Base-by-base conservation (phyloP, 192 early-diverging fungal genomes). In the Coemansia sp. region DNA sequence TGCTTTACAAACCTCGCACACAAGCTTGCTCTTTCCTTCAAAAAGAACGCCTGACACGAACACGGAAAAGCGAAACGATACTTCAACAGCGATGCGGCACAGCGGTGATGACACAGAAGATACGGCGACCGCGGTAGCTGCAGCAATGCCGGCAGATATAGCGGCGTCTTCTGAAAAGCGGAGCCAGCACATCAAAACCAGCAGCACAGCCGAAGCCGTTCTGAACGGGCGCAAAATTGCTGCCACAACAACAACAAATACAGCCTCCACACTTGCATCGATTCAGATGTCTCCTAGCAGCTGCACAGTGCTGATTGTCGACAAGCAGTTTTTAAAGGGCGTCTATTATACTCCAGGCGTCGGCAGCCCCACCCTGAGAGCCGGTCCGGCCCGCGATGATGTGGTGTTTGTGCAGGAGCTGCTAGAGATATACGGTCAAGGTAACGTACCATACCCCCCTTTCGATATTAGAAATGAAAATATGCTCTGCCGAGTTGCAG, bases 391-490 rank as follows among this genome's bases (percentile, higher is more conserved):
- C 10, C 63, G 63, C 7, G 78, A 81, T 68, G 80, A 82, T 51
- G 80, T 82, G 36, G 80, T 77, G 32, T 84, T 84, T 69, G 76
- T 84, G 56, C 82, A 84, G 56, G 71, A 80, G 71, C 75, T 84
- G 30, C 70, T 84, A 1, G 77, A 84, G 50, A 84, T 78, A 57
- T 84, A 84, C 61, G 67, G 70, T 45, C 77, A 80, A 71, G 79
- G 79, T 82, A 82, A 60, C 32, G 28, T 38, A 51, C 18, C 30
- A 42, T n/a, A n/a, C n/a, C n/a, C n/a, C n/a, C n/a, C n/a, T n/a
- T n/a, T n/a, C n/a, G n/a, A n/a, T n/a, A n/a, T n/a, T n/a, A n/a
- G n/a, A n/a, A n/a, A n/a, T n/a, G 48, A 12, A 7, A 49, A 3
- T 7, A 49, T 49, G 14, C 14, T 49, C 7, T 49, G 48, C 48